Evolutionary conservation across 2,329 filamentous ascomycete genomes (phyloP), one percentile per base, ranked within the genome.

Genomic region (Fusarium musae): DNA sequence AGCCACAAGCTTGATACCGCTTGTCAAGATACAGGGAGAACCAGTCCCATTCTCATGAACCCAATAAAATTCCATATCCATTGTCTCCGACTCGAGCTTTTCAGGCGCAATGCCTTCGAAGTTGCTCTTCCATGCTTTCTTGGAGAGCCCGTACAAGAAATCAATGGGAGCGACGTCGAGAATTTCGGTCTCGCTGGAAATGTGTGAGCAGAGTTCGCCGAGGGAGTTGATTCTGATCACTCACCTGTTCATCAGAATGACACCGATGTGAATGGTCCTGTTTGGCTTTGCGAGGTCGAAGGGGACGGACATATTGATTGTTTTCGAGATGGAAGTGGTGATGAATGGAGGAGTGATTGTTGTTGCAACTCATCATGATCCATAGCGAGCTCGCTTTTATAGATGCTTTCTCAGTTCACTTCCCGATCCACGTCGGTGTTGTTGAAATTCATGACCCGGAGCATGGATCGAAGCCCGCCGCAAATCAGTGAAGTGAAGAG

Each of bases 121-220:
- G 15, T 78, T 37, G 2, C 28, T 21, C 15, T 75, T 63, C 21
- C 76, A 32, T n/a, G 77, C 76, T 1, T 58, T 36, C 9, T 73
- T 62, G 53, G 63, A 72, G 6, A 79, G 5, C 2, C 57, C 61
- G 28, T 77, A 40, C 23, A 83, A 52, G 11, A 80, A 59, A 17
- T 82, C 81, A 19, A 83, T 69, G 2, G 80, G 80, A 6, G 79
- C 81, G 6, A 82, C 76, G n/a, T 83, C 81, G 5, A 83, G 75
- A 11, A 80, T 66, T 43, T 83, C 81, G 2, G 78, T 82, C 79
- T 83, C 63, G 8, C 49, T 66, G 17, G 5, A n/a, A 8, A 16
- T 13, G 11, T 28, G n/a, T 59, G 10, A 58, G 16, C 26, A 6
- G 4, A 12, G 8, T 3, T 2, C 2, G 28, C 2, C 26, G 6